A percentile compares a stretch with the other conserved stretches of the same genome.
Evolutionary conservation across 164 flowering plant species (phyloP).

Genomic region (Stephania japonica): DNA sequence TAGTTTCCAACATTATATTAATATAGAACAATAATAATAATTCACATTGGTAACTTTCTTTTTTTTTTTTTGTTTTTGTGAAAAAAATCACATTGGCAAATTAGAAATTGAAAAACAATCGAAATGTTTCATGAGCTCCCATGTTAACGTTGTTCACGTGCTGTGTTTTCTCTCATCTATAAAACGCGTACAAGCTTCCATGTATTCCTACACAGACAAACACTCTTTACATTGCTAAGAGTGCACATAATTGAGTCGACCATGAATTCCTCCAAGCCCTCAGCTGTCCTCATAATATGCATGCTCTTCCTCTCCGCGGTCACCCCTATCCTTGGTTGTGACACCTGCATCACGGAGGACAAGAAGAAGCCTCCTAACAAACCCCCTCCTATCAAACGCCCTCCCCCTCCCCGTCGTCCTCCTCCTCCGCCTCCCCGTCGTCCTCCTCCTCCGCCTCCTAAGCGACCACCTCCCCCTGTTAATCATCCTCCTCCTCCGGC

Average conservation of each 20-base stretch:
- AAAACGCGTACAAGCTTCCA: background rate
- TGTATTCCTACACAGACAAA: background rate
- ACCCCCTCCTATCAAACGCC: slow-evolving; percentile 17
- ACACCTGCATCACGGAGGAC: slow-evolving; percentile 27
- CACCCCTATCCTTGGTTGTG: slow-evolving; percentile 45
- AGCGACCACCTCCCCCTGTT: too few relatives aligned
- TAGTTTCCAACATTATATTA: too few relatives aligned
- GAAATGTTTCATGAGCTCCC: too few relatives aligned
- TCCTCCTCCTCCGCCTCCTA: too few relatives aligned
- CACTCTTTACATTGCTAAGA: background rate
- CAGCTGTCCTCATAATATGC: slow-evolving; percentile 44
- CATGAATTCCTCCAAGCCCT: slow-evolving; percentile 40
- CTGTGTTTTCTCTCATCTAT: slow-evolving; percentile 18
- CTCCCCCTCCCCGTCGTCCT: slow-evolving; percentile 17
- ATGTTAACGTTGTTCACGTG: slow-evolving; percentile 34
- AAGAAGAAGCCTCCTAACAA: slow-evolving; percentile 14
- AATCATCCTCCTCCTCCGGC: too few relatives aligned
- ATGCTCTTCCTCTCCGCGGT: slow-evolving; percentile 48
- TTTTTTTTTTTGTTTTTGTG: too few relatives aligned
- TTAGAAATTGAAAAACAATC: too few relatives aligned
- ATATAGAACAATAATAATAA: too few relatives aligned
- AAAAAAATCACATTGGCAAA: too few relatives aligned
- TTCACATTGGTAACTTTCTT: too few relatives aligned
- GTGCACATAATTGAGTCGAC: background rate
- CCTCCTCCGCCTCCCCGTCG: too few relatives aligned